Percentiles rank a stretch among this genome's conserved stretches.
Conservation (phyloP, 2,329 filamentous ascomycete species). For the Fusarium sp. region DNA sequence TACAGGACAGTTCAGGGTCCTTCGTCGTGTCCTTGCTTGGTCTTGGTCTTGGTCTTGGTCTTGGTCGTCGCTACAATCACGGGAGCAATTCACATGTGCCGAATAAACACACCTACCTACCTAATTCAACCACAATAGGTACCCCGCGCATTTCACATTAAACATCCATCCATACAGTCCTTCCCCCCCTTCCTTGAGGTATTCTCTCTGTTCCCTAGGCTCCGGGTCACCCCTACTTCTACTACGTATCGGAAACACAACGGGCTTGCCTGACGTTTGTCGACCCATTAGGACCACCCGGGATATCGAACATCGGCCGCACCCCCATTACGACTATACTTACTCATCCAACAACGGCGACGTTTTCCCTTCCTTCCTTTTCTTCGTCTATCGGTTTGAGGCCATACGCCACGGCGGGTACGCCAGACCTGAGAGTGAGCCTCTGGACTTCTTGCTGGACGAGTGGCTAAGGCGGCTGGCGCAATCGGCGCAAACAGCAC, state of each 20-base stretch:
- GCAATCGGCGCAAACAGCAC: slow-evolving; percentile 29
- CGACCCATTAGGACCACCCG: slow-evolving; percentile 5
- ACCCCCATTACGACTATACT: slow-evolving; percentile 2
- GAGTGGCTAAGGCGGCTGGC: slow-evolving; percentile 26
- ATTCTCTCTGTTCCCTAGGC: slow-evolving; percentile 17
- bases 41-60: neutral
- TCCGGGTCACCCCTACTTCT: slow-evolving; percentile 33
- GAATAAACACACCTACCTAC: slow-evolving; percentile 16
- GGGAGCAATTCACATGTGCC: slow-evolving; percentile 37
- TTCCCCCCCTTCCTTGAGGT: slow-evolving; percentile 15
- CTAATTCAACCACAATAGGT: slow-evolving; percentile 10
- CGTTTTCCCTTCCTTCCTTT: neutral
- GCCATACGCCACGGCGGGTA: slow-evolving; percentile 5
- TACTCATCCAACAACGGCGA: slow-evolving; percentile 2
- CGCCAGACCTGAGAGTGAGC: slow-evolving; percentile 12
- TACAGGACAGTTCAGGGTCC: slow-evolving; percentile 6
- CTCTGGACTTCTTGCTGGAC: slow-evolving; percentile 22
- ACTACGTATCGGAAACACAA: slow-evolving; percentile 32
- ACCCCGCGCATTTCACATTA: slow-evolving; percentile 32
- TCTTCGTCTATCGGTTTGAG: neutral
- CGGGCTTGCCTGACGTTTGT: slow-evolving; percentile 29
- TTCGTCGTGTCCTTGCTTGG: slow-evolving; percentile 20
- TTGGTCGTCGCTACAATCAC: slow-evolving; percentile 31
- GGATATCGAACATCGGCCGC: slow-evolving; percentile 9
- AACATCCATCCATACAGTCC: slow-evolving; percentile 1